Base-by-base conservation (phyloP, 129 eudicot genomes). In the Lactuca sativa region DNA sequence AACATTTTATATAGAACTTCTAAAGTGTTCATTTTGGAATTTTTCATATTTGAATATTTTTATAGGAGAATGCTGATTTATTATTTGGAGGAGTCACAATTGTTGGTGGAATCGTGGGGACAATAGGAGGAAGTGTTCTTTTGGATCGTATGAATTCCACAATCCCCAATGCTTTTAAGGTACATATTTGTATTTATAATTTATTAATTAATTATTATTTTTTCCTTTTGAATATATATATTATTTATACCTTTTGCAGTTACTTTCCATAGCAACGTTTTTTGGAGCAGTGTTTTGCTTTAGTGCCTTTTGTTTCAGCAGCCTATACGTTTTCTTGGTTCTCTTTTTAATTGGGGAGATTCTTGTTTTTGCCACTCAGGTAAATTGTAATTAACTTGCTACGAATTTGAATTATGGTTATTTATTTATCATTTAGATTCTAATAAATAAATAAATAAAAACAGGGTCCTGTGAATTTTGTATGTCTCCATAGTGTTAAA, bases 401-500 rank as follows among this genome's bases (percentile, higher is more conserved):
- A 57, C 51, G 17, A 64, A 67, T 73, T 9, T 32, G 15, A 9
- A 16, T 41, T 18, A 7, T 0, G 44, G 0, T 40, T 40, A 25
- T 25, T 25, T 25, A 25, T 25, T 25, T 25, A 25, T 25, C 6
- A 4, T 36, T 36, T 4, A 36, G 38, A 36, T 36, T 0, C 9
- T 40, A 11, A 40, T 21, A 21, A 40, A 47, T 11, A 9, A 47
- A 47, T 11, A 10, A 47, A 47, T 47, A 47, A 47, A 9, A 3
- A 80, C 87, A 93, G 98, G 98, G 90, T 34, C 98, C 98, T 12
- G 98, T 93, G 47, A 93, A 89, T 79, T 93, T 70, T 69, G 90
- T 93, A 17, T 89, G 95, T 62, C 87, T 93, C 34, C 98, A 90
- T 76, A 79, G 84, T 74, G 98, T 93, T 51, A 84, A 86, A 82